A percentile compares a stretch with the other conserved stretches of the same genome.
These are phyloP conservation scores for Pyrrhoderma noxium DNA, from an alignment of 1,284 basidiomycete species.

Conservation along the genomic window DNA sequence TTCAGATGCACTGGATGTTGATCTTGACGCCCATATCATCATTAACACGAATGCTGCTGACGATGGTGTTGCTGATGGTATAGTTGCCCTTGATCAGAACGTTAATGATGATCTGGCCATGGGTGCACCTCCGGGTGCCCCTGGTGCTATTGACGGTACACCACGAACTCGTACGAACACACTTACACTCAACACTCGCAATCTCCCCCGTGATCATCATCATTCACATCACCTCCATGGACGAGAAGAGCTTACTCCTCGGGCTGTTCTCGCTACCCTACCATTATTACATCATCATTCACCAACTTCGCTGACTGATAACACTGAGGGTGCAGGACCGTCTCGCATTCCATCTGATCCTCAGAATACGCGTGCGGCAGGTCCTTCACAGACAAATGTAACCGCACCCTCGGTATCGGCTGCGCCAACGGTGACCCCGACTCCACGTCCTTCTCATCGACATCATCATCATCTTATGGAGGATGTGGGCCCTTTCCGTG, in stretches of 20 bases:
- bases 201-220: conserved; percentile 8
- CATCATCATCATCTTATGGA: conserved; percentile 23
- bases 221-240: conserved; percentile 9
- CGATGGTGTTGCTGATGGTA: conserved; percentile 58
- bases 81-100: conserved; percentile 56
- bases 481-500: conserved; percentile 69
- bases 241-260: conserved; percentile 22
- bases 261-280: conserved; percentile 18
- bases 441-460: conserved; percentile 10
- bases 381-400: neutral
- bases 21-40: conserved; percentile 57
- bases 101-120: conserved; percentile 72
- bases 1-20: conserved; percentile 34
- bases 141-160: conserved; percentile 55
- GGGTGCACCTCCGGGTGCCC: conserved; percentile 79
- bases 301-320: conserved; percentile 11
- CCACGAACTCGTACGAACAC: conserved; percentile 33
- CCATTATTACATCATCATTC: conserved; percentile 9
- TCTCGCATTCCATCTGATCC: neutral
- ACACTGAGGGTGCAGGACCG: neutral
- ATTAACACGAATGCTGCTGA: conserved; percentile 39
- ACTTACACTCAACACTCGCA: conserved; percentile 14
- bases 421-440: neutral
- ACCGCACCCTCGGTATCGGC: neutral
- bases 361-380: neutral